These are phyloP conservation scores for Tetracladium marchalianum DNA, from an alignment of 495 filamentous ascomycete species.

Conservation along the genomic window DNA sequence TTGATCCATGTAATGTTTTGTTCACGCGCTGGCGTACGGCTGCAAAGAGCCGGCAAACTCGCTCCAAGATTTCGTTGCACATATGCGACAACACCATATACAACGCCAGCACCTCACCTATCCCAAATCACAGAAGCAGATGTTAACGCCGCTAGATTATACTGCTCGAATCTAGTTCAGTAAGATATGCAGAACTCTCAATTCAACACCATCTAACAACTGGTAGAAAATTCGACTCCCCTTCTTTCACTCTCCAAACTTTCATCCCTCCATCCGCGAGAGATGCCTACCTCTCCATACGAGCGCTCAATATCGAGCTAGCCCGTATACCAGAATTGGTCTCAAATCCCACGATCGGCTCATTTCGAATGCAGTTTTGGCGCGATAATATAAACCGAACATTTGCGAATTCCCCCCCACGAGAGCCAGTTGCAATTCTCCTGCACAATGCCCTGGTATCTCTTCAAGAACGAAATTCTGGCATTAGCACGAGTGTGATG, in stretches of 20 bases:
- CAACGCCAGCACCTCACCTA: slow-evolving; percentile 18
- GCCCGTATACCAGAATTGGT: slow-evolving; percentile 81
- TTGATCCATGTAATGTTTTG: slow-evolving; percentile 16
- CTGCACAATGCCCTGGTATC: slow-evolving; percentile 58
- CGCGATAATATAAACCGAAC: slow-evolving; percentile 67
- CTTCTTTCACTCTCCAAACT: slow-evolving; percentile 74
- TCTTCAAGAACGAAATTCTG: slow-evolving; percentile 41
- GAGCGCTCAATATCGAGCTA: slow-evolving; percentile 86
- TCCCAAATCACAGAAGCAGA: slow-evolving; percentile 27
- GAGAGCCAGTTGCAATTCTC: slow-evolving; percentile 84
- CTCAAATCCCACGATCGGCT: slow-evolving; percentile 67
- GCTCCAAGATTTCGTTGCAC: slow-evolving; percentile 1
- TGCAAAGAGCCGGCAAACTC: slow-evolving; percentile 1
- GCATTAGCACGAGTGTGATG: slow-evolving; percentile 49
- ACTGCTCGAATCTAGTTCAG: slow-evolving; percentile 49
- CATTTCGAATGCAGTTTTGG: slow-evolving; percentile 92
- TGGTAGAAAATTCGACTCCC: slow-evolving; percentile 67
- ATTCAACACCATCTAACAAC: neutral
- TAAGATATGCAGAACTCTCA: slow-evolving; percentile 20
- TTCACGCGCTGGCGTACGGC: slow-evolving; percentile 11
- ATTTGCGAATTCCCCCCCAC: slow-evolving; percentile 62
- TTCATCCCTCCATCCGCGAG: slow-evolving; percentile 65
- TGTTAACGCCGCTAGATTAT: slow-evolving; percentile 41
- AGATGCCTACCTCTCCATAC: slow-evolving; percentile 81
- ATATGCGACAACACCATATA: slow-evolving; percentile 21